A percentile compares a stretch with the other conserved stretches of the same genome.
These are phyloP conservation scores for Colletotrichum gloeosporioides DNA, from an alignment of 2,329 filamentous ascomycete genomes.

Conservation along the genomic window DNA sequence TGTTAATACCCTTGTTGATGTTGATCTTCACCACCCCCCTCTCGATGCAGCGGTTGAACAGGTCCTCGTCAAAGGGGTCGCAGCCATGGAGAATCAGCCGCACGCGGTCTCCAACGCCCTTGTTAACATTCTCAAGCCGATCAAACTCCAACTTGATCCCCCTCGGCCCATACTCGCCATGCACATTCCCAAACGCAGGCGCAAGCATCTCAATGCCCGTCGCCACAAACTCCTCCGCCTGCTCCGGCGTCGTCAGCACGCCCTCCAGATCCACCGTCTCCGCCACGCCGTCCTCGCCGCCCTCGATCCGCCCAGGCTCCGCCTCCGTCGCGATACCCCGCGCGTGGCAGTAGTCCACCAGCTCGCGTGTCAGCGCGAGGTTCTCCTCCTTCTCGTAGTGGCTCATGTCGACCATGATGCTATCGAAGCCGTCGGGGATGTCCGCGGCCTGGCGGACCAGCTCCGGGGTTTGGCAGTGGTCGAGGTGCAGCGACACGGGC, in stretches of 20 bases:
- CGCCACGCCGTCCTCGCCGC: slow-evolving; percentile 69
- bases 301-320: slow-evolving; percentile 71
- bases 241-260: slow-evolving; percentile 68
- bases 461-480: slow-evolving; percentile 66
- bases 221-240: slow-evolving; percentile 72
- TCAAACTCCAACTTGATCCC: slow-evolving; percentile 67
- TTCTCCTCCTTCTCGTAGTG: slow-evolving; percentile 77
- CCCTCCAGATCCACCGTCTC: slow-evolving; percentile 57
- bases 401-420: slow-evolving; percentile 80
- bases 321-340: slow-evolving; percentile 72
- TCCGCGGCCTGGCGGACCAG: slow-evolving; percentile 63
- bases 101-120: background rate
- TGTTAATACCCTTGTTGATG: slow-evolving; percentile 59
- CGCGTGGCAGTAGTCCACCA: slow-evolving; percentile 66
- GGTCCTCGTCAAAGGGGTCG: slow-evolving; percentile 54
- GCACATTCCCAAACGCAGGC: slow-evolving; percentile 78
- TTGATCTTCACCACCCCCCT: slow-evolving; percentile 61
- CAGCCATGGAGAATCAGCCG: slow-evolving; percentile 59
- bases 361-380: slow-evolving; percentile 63
- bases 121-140: slow-evolving; percentile 21
- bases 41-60: slow-evolving; percentile 56
- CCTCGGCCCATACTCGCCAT: slow-evolving; percentile 72
- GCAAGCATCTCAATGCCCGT: slow-evolving; percentile 78
- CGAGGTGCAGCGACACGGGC: slow-evolving; percentile 69
- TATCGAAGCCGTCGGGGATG: slow-evolving; percentile 63